phyloP scores from a whole-genome alignment of 225 moss, liverwort and hornwort species.

The Polytrichum formosum region DNA sequence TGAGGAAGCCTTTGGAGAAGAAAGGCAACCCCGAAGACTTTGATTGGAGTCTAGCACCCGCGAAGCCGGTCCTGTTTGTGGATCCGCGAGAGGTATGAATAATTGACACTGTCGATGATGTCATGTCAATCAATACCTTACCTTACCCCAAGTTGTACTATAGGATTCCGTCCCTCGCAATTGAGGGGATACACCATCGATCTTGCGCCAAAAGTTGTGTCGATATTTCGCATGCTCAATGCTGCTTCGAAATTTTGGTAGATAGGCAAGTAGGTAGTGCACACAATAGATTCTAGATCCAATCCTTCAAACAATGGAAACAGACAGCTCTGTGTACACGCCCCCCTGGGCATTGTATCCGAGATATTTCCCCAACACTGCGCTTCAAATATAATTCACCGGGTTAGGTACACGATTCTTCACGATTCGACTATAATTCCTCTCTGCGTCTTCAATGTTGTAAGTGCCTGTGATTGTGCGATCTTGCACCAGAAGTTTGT shows the following conservation, averaged over 20 bases:
- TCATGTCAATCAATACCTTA: no score
- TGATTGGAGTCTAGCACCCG: conserved; percentile 64
- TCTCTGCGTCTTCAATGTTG: no score
- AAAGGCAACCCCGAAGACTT: conserved; percentile 17
- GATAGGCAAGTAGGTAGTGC: neutral
- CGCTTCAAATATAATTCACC: no score
- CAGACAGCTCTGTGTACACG: no score
- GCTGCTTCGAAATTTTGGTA: conserved; percentile 24
- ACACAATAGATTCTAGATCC: no score
- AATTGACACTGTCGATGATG: no score
- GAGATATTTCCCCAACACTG: no score
- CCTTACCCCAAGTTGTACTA: neutral
- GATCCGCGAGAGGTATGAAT: conserved; percentile 88
- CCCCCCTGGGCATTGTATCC: no score
- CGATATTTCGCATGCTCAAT: conserved; percentile 12
- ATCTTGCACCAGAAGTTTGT: neutral
- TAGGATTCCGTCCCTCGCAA: conserved; percentile 1
- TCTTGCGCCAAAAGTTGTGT: conserved; percentile 9
- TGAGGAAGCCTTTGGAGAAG: conserved; percentile 10
- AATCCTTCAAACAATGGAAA: no score
- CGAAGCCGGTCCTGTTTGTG: conserved; percentile 72
- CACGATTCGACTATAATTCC: no score
- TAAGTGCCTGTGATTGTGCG: no score
- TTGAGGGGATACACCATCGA: conserved; percentile 1
- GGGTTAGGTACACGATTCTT: no score